Evolutionary conservation across 148 eudicot genomes (phyloP).

Genomic region (Amaranthus cruentus): DNA sequence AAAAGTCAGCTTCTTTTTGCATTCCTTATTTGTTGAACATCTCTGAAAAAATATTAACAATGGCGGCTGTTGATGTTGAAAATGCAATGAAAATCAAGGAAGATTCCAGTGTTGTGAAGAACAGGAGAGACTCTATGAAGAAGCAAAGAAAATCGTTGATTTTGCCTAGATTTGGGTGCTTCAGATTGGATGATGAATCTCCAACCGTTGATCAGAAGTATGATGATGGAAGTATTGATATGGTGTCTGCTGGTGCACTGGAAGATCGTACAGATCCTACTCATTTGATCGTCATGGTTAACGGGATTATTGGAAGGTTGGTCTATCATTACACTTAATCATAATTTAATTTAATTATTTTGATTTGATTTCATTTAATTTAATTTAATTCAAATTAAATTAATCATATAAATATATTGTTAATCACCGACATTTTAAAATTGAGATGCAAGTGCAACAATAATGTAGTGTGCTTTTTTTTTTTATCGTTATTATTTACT

Average conservation of each 20-base stretch:
- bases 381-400: background rate
- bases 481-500: background rate
- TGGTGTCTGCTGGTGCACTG: constrained; percentile 40
- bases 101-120: constrained; percentile 13
- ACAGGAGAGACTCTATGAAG: constrained; percentile 11
- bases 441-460: too few species aligned
- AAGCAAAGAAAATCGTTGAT: constrained; percentile 15
- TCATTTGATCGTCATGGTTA: constrained; percentile 74
- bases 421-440: too few species aligned
- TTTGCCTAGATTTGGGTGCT: constrained; percentile 49
- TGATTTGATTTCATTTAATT: background rate
- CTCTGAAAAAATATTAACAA: background rate
- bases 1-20: background rate
- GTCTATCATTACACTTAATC: background rate
- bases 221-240: constrained; percentile 48
- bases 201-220: constrained; percentile 44
- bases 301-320: constrained; percentile 86
- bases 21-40: background rate
- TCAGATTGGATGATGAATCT: constrained; percentile 41
- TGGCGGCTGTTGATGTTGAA: constrained; percentile 21
- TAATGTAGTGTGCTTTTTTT: background rate
- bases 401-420: too few species aligned
- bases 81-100: constrained; percentile 21
- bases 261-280: constrained; percentile 26
- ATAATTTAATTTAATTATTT: background rate